Evolutionary conservation across 2,329 filamentous ascomycete genomes (phyloP).

Genomic region (Penicillium oxalicum): DNA sequence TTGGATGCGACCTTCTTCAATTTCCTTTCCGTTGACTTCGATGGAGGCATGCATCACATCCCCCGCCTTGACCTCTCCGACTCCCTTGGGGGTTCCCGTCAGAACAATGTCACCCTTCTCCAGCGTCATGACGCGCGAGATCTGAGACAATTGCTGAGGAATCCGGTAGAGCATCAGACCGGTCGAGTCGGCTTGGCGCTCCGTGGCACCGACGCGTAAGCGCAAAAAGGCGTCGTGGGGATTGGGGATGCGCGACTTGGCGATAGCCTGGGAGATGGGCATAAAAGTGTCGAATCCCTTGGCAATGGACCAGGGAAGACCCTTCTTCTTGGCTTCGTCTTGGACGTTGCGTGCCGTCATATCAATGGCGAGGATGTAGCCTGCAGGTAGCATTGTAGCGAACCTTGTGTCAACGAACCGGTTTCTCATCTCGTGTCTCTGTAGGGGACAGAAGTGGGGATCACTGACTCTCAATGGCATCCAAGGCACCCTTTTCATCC

Average conservation of each 20-base stretch:
- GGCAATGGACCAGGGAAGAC: conserved; percentile 89
- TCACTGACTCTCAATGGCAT: conserved; percentile 67
- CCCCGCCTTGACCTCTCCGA: conserved; percentile 76
- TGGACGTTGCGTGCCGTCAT: conserved; percentile 96
- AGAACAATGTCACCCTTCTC: conserved; percentile 87
- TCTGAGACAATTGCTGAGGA: conserved; percentile 79
- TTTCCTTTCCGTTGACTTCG: conserved; percentile 70
- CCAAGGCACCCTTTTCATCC: conserved; percentile 70
- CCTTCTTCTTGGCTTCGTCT: conserved; percentile 94
- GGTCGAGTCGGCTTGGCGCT: conserved; percentile 81
- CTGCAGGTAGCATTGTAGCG: conserved; percentile 37
- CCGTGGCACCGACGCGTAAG: conserved; percentile 72
- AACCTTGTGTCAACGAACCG: too few relatives aligned
- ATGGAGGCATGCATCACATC: conserved; percentile 84
- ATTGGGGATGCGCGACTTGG: conserved; percentile 72
- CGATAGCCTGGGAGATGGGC: conserved; percentile 74
- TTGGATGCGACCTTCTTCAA: conserved; percentile 79
- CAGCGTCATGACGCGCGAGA: conserved; percentile 90
- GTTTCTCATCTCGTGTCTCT: too few relatives aligned
- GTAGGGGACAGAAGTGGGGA: too few relatives aligned
- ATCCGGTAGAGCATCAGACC: conserved; percentile 90
- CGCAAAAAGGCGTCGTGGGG: conserved; percentile 85
- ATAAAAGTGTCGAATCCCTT: conserved; percentile 99
- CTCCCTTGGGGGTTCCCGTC: conserved; percentile 96
- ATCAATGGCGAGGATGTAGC: conserved; percentile 87